These are phyloP conservation scores for Gastrolobium bilobum DNA, from an alignment of 306 rosid species.

Conservation along the genomic window DNA sequence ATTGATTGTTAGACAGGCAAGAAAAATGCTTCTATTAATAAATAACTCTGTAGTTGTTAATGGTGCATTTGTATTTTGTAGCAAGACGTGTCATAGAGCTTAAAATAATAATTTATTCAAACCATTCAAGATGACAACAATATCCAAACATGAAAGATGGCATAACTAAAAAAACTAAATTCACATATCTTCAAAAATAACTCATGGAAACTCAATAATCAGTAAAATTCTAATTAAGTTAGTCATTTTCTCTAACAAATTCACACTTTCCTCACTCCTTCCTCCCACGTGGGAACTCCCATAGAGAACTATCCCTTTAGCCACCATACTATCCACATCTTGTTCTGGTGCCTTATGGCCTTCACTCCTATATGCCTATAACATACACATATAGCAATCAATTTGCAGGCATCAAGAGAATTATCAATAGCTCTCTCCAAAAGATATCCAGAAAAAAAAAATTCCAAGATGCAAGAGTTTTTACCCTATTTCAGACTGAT, in stretches of 20 bases:
- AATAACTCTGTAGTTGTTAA: not conserved
- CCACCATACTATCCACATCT: not conserved
- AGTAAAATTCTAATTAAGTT: not conserved
- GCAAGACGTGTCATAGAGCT: not conserved
- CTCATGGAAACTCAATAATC: not conserved
- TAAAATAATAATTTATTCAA: not conserved
- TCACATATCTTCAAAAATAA: not conserved
- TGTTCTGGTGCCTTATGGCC: not conserved
- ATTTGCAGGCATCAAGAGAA: conserved; percentile 10
- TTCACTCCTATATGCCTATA: conserved; percentile 4
- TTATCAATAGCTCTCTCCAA: not conserved
- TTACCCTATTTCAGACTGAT: not conserved
- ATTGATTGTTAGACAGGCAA: not conserved
- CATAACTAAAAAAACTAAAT: not conserved
- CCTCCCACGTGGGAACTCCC: not conserved
- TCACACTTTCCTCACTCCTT: not conserved
- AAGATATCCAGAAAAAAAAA: conserved; percentile 3
- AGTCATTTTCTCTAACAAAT: conserved; percentile 24
- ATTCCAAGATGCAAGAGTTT: not conserved
- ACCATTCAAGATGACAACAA: not conserved
- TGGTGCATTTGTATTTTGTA: not conserved
- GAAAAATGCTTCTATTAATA: conserved; percentile 6
- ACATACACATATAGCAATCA: not conserved
- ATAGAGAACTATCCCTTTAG: not conserved
- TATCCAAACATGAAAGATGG: too few species aligned